These are phyloP conservation scores for Perilla frutescens DNA, from an alignment of 257 asterid species.

Conservation along the genomic window DNA sequence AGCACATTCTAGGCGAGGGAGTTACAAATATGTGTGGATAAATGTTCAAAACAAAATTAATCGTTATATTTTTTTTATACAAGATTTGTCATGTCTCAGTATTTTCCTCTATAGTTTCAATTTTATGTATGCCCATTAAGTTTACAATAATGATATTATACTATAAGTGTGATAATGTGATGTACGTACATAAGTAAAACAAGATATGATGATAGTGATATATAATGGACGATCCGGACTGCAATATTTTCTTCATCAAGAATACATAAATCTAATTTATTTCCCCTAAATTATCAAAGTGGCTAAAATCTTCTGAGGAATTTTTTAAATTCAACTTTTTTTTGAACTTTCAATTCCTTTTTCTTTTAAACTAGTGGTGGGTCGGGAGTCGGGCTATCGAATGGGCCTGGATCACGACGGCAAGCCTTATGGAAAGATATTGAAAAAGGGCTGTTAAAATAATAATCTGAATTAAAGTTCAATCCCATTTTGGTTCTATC, in stretches of 20 bases:
- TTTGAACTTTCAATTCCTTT: neutral
- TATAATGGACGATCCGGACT: too few relatives aligned
- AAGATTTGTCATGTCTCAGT: too few relatives aligned
- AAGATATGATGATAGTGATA: too few relatives aligned
- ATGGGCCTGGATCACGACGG: constrained; percentile 15
- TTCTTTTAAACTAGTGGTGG: neutral
- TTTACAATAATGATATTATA: too few relatives aligned
- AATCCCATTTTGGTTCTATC: constrained; percentile 10
- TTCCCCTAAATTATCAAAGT: neutral
- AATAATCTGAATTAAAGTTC: constrained; percentile 33
- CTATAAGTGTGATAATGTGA: too few relatives aligned
- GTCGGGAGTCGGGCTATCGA: neutral
- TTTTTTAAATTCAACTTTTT: neutral
- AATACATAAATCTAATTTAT: neutral
- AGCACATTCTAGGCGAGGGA: neutral
- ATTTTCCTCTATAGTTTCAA: too few relatives aligned
- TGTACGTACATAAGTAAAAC: too few relatives aligned
- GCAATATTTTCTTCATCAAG: neutral
- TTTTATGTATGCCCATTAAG: too few relatives aligned
- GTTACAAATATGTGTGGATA: neutral
- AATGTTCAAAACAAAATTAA: too few relatives aligned
- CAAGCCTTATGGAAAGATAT: constrained; percentile 29
- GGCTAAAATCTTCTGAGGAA: neutral
- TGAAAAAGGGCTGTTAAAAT: constrained; percentile 19
- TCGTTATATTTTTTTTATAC: too few relatives aligned